Evolutionary conservation across 495 filamentous ascomycete genomes (phyloP).

Genomic region (Aspergillus olivimuriae): DNA sequence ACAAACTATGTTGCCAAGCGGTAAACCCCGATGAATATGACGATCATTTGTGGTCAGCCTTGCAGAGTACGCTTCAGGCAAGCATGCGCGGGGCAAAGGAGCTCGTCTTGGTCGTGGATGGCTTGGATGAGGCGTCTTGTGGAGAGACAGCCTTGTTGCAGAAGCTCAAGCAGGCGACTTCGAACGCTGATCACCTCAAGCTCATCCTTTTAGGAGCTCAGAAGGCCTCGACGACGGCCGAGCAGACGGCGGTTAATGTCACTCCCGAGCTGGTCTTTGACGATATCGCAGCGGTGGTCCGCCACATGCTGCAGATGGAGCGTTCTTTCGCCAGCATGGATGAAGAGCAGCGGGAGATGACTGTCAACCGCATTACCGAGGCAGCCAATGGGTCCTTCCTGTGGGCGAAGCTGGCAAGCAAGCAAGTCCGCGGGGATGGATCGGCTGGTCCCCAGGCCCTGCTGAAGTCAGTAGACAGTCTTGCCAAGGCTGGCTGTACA

Average conservation of each 20-base stretch:
- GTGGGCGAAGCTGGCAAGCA: conserved; percentile 32
- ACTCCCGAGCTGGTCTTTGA: conserved; percentile 19
- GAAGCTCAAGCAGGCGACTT: conserved; percentile 19
- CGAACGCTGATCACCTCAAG: conserved; percentile 19
- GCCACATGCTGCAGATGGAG: conserved; percentile 6
- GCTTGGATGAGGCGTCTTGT: conserved; percentile 28
- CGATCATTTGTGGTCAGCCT: conserved; percentile 6
- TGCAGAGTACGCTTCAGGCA: conserved; percentile 14
- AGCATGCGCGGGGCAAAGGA: conserved; percentile 26
- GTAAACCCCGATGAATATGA: conserved; percentile 23
- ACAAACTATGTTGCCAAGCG: conserved; percentile 18
- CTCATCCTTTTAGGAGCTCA: conserved; percentile 27
- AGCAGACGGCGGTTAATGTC: conserved; percentile 7
- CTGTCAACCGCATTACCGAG: conserved; percentile 27
- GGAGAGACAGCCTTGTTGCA: conserved; percentile 21
- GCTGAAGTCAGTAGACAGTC: conserved; percentile 16
- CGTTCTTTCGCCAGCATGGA: conserved; percentile 5
- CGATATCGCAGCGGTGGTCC: conserved; percentile 16
- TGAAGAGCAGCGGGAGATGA: conserved; percentile 19
- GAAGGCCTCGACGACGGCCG: conserved; percentile 11
- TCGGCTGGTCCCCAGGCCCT: conserved; percentile 15
- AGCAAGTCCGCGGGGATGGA: conserved; percentile 18
- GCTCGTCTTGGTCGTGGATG: conserved; percentile 31
- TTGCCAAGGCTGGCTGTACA: conserved; percentile 18
- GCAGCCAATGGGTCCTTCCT: conserved; percentile 31